Conservation (phyloP, 2,329 filamentous ascomycete species). For the Incumbomyces lentus region DNA sequence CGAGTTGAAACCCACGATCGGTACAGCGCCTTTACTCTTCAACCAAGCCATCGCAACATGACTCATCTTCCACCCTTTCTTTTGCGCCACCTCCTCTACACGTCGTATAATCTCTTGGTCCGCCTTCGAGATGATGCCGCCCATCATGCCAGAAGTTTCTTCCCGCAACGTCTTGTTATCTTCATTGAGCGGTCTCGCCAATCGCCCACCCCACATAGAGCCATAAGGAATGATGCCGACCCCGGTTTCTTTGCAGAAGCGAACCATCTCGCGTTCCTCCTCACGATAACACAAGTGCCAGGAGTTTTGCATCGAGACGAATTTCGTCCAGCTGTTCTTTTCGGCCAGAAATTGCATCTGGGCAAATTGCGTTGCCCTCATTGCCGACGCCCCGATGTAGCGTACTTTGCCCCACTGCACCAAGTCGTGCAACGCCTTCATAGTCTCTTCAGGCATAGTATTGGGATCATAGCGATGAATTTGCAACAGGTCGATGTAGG, state of each 20-base stretch:
- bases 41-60: slow-evolving; percentile 27
- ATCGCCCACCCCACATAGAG: slow-evolving; percentile 21
- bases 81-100: slow-evolving; percentile 36
- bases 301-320: slow-evolving; percentile 50
- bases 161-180: slow-evolving; percentile 18
- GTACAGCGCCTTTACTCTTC: slow-evolving; percentile 22
- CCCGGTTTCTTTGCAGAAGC: slow-evolving; percentile 38
- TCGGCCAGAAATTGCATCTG: slow-evolving; percentile 34
- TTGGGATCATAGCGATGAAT: slow-evolving; percentile 40
- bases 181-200: slow-evolving; percentile 20
- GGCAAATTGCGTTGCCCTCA: slow-evolving; percentile 23
- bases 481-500: slow-evolving; percentile 42
- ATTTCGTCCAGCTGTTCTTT: slow-evolving; percentile 49
- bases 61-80: slow-evolving; percentile 26
- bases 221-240: slow-evolving; percentile 35
- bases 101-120: slow-evolving; percentile 34
- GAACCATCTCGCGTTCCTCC: slow-evolving; percentile 45
- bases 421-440: slow-evolving; percentile 37
- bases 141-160: slow-evolving; percentile 12
- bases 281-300: slow-evolving; percentile 47
- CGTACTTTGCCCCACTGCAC: slow-evolving; percentile 26
- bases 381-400: slow-evolving; percentile 5
- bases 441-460: slow-evolving; percentile 41
- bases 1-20: slow-evolving; percentile 31
- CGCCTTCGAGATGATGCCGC: slow-evolving; percentile 17